Evolutionary conservation across 139 green algal species (phyloP), one percentile per base, ranked within the genome.

Genomic region (Chlamydomonas incerta): DNA sequence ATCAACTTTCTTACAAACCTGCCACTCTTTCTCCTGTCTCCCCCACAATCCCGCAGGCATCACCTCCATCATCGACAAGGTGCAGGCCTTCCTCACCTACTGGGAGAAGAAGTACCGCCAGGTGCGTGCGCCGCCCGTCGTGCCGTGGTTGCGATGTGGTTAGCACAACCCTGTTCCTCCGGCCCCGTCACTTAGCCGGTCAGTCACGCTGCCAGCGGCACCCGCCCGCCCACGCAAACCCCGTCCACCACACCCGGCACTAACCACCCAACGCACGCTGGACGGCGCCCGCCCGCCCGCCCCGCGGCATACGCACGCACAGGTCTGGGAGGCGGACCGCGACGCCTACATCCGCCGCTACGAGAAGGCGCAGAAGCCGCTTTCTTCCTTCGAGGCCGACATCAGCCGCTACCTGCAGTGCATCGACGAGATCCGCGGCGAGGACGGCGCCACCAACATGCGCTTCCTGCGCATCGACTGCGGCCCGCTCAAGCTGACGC

Each of bases 91-190:
- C 80, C 87, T 98, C 24, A 85, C 92, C 21, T 95, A 96, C 88
- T 98, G 93, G 95, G 95, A 97, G 92, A 95, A 96, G 88, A 98
- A 97, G 91, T 98, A 98, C 94, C 94, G 95, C 88, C 93, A 96
- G 90, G 88, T 98, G 65, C n/a, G n/a, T n/a, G n/a, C n/a, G n/a
- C n/a, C n/a, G n/a, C n/a, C n/a, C n/a, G n/a, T n/a, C n/a, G n/a
- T n/a, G n/a, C n/a, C n/a, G n/a, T n/a, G n/a, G n/a, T n/a, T n/a
- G n/a, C n/a, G n/a, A n/a, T n/a, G n/a, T n/a, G n/a, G n/a, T n/a
- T n/a, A n/a, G n/a, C n/a, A n/a, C n/a, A n/a, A n/a, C n/a, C n/a
- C n/a, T n/a, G n/a, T n/a, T n/a, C n/a, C n/a, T n/a, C n/a, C n/a
- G n/a, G n/a, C n/a, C n/a, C n/a, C n/a, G n/a, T n/a, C n/a, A n/a